Percentiles rank a stretch among this genome's conserved stretches.
These are phyloP conservation scores for Elaeis oleifera DNA, from an alignment of 202 grass and related monocot genomes.

Conservation along the genomic window DNA sequence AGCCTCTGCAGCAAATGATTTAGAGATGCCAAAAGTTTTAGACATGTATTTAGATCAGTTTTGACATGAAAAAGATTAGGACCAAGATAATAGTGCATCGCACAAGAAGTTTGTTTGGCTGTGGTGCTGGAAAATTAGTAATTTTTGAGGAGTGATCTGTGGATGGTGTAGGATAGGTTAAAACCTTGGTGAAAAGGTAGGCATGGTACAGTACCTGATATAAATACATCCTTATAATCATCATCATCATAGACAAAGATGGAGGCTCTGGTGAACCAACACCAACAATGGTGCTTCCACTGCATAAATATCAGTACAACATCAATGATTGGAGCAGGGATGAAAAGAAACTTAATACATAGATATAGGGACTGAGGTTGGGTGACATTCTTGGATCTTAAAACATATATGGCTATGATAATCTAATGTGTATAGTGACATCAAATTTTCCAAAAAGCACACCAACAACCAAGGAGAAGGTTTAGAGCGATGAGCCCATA, in stretches of 20 bases:
- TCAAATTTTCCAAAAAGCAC: too few relatives aligned
- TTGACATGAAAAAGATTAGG: neutral
- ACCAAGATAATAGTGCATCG: too few relatives aligned
- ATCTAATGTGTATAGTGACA: too few relatives aligned
- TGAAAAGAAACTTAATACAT: neutral
- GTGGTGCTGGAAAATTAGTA: too few relatives aligned
- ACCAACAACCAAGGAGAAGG: too few relatives aligned
- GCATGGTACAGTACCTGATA: constrained; percentile 44
- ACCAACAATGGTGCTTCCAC: constrained; percentile 93
- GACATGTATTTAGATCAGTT: neutral
- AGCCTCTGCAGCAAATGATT: constrained; percentile 47
- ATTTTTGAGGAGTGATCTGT: too few relatives aligned
- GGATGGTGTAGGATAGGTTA: too few relatives aligned
- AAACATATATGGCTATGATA: too few relatives aligned
- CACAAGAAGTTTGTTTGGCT: too few relatives aligned
- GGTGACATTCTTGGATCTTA: too few relatives aligned
- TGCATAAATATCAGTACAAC: constrained; percentile 27
- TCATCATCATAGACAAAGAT: constrained; percentile 74
- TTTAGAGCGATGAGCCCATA: too few relatives aligned
- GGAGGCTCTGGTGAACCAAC: constrained; percentile 87
- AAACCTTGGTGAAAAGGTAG: too few relatives aligned
- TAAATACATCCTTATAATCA: constrained; percentile 88
- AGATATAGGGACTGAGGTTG: neutral
- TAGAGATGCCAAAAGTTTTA: neutral
- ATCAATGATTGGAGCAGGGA: neutral